Base-by-base conservation (phyloP, 345 rosid genomes). In the Xanthoceras sorbifolium region DNA sequence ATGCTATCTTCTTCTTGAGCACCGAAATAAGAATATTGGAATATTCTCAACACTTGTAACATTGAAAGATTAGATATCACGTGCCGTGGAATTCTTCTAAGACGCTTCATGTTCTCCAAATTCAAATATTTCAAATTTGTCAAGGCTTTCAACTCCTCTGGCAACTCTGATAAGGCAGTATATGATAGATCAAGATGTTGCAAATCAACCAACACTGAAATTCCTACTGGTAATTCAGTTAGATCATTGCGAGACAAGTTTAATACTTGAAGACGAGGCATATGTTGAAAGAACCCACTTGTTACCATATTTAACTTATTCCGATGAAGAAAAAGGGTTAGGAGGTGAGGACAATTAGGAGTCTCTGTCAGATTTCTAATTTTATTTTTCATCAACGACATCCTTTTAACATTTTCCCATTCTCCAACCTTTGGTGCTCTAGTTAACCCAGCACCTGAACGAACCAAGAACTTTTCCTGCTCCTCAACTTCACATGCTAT, bases 311-410 rank as follows among this genome's bases (percentile, higher is more conserved):
- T 65, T 44, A 84, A 3, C 14, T 12, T 15, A 8, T 76, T 60
- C 1, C 31, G 44, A 3, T 38, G 9, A 22, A 57, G 78, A 26
- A 85, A 28, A 9, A 87, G 32, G 38, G 86, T 82, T 75, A 17
- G 25, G 4, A 86, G 88, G 10, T 73, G 18, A 15, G 74, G 29
- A 73, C 83, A 84, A 1, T 74, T 2, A 6, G 72, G 64, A 29
- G 67, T 48, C 55, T 67, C 57, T 5, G 60, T 9, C 28, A 85
- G 44, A 69, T 61, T 60, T 26, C 59, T 28, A 34, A 87, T 83
- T 12, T 17, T 11, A 40, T 78, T 70, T 1, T 14, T 9, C 82
- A 73, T 78, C 25, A 87, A 68, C 5, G 91, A 84, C 40, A 82
- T 64, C 32, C 70, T 84, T 29, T 20, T 60, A 1, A 50, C 74